Conservation (phyloP, 2,329 filamentous ascomycete species). For the Penicillium sp. region DNA sequence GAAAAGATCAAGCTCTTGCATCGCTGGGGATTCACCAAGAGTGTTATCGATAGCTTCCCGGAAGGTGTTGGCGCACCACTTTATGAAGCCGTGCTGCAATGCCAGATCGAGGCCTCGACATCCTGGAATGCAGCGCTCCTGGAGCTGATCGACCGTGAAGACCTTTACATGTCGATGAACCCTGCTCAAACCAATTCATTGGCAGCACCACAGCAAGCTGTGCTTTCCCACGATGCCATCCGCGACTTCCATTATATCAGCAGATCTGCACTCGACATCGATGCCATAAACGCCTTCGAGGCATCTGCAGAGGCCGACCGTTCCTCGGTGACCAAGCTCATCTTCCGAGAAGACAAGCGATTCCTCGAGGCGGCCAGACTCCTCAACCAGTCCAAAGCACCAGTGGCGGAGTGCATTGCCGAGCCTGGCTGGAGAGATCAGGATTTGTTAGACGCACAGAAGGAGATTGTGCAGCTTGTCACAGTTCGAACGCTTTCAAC, state of each 20-base stretch:
- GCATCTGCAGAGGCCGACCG: constrained; percentile 82
- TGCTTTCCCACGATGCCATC: constrained; percentile 65
- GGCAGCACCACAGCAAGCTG: constrained; percentile 34
- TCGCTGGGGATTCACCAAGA: constrained; percentile 62
- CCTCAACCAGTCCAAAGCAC: constrained; percentile 80
- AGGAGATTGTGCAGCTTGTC: constrained; percentile 82
- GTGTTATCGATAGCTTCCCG: constrained; percentile 78
- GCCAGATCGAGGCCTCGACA: constrained; percentile 77
- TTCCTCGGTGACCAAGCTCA: constrained; percentile 76
- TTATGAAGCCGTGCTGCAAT: constrained; percentile 80
- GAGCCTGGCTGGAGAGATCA: constrained; percentile 80
- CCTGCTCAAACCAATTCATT: constrained; percentile 44
- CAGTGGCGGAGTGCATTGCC: constrained; percentile 74
- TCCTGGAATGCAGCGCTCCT: constrained; percentile 74
- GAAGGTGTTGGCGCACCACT: constrained; percentile 80
- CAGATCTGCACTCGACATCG: constrained; percentile 49
- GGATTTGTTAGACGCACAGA: constrained; percentile 87
- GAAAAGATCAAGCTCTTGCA: constrained; percentile 75
- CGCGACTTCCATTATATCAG: constrained; percentile 82
- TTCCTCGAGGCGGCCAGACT: constrained; percentile 82
- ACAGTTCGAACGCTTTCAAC: constrained; percentile 87
- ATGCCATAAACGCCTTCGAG: constrained; percentile 63
- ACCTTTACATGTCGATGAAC: constrained; percentile 69
- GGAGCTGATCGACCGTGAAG: constrained; percentile 75
- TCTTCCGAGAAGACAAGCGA: constrained; percentile 90